Evolutionary conservation across 2,329 filamentous ascomycete genomes (phyloP), one percentile per base, ranked within the genome.

Genomic region (Xylariaceae sp.): DNA sequence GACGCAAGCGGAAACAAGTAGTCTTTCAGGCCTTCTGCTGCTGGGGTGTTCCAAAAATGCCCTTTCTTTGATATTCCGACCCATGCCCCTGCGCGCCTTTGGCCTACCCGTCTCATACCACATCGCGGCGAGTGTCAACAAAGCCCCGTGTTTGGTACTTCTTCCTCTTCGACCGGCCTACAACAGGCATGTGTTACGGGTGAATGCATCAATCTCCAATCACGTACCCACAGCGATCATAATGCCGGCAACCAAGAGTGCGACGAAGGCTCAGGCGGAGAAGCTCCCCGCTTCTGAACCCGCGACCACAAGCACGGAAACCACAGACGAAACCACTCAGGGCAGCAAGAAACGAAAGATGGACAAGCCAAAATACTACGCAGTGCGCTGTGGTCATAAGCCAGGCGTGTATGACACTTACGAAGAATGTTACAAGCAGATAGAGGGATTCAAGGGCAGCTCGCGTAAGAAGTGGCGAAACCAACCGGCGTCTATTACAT

Each of bases 401-500:
- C 79, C 80, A 0, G 81, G 82, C 6, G 75, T 86, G n/a, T 85
- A 84, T 61, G 63, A 71, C 45, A 75, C 67, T 2, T 86, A 80
- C 72, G 58, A 70, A n/a, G 77, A 83, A 41, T 85, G 82, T 56
- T 71, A 80, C 61, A 66, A 70, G 46, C 79, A 83, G 60, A 84
- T 75, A 29, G 70, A 73, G 0, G 80, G 81, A 2, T 83, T 76
- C 62, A 72, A 68, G 58, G 83, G 83, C 17, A 85, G 85, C 46
- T 67, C 77, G 27, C 88, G 86, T 89, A 71, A 65, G 84, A 78
- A 10, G 37, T 22, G 47, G 54, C n/a, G 36, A 42, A 36, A 32
- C 40, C 19, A 29, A 8, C 44, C 22, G 5, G n/a, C 16, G 19
- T 41, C 6, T 23, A 40, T 37, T 36, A 16, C 14, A 10, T 22